Percentiles rank a stretch among this genome's conserved stretches.
Conservation (phyloP, 176 grass and related monocot species). For the Juncus effusus region DNA sequence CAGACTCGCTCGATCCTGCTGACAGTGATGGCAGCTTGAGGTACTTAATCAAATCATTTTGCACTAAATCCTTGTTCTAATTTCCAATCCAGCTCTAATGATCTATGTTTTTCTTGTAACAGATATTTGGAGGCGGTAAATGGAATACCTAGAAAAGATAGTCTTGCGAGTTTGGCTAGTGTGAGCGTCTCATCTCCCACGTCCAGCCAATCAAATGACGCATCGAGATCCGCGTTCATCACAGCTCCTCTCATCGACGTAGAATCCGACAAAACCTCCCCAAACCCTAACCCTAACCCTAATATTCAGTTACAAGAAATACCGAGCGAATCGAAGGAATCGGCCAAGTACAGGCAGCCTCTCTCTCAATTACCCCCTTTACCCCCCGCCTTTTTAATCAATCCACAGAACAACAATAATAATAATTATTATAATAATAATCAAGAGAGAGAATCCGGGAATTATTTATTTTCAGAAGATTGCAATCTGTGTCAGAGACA, state of each 20-base stretch:
- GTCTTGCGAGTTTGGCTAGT: constrained; percentile 49
- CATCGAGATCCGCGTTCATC: constrained; percentile 46
- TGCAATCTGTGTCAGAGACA: constrained; percentile 67
- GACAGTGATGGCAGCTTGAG: constrained; percentile 14
- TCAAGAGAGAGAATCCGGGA: constrained; percentile 24
- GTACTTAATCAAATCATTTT: constrained; percentile 3
- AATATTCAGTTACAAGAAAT: constrained; percentile 22
- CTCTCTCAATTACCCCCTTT: constrained; percentile 90
- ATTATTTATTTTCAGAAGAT: constrained; percentile 33
- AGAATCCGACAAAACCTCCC: constrained; percentile 21
- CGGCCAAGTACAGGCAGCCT: constrained; percentile 60
- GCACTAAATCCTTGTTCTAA: no score
- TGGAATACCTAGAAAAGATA: constrained; percentile 72
- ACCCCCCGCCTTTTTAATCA: constrained; percentile 74
- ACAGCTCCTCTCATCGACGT: constrained; percentile 42
- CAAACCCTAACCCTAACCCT: constrained; percentile 2
- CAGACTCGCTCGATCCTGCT: constrained; percentile 5
- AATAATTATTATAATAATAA: constrained; percentile 1
- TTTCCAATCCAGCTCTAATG: no score
- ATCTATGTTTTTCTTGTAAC: constrained; percentile 9
- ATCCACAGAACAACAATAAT: constrained; percentile 23
- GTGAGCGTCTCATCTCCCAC: constrained; percentile 61
- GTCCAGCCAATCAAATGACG: constrained; percentile 48
- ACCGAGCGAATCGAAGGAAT: constrained; percentile 35
- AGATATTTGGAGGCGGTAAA: constrained; percentile 72